phyloP scores from a whole-genome alignment of 2,329 filamentous ascomycete species.

The Aspergillus proliferans region DNA sequence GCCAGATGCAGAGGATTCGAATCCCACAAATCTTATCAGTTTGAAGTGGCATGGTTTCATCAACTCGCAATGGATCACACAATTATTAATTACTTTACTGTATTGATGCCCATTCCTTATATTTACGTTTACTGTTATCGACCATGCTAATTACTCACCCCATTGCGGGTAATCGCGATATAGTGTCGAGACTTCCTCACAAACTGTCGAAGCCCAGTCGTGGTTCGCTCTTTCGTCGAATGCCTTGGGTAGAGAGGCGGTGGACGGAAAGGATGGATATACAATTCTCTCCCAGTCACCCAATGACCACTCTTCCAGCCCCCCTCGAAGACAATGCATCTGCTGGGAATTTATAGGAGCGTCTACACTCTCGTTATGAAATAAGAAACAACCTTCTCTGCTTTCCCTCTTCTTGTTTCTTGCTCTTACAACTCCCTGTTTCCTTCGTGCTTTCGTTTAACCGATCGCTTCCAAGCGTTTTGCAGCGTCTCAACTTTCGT shows the following conservation, averaged over 20 bases:
- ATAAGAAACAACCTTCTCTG: not conserved
- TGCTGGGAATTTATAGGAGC: conserved; percentile 38
- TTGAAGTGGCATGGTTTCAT: conserved; percentile 41
- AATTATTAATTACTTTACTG: conserved; percentile 30
- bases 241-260: conserved; percentile 28
- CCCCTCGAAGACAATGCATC: not conserved
- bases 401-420: not conserved
- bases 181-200: conserved; percentile 14
- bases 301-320: not conserved
- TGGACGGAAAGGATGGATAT: conserved; percentile 37
- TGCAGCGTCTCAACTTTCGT: no score
- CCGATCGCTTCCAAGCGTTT: no score
- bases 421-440: not conserved
- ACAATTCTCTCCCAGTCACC: conserved; percentile 21
- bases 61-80: conserved; percentile 33
- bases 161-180: not conserved
- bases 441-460: not conserved
- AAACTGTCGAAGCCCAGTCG: conserved; percentile 2
- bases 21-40: conserved; percentile 24
- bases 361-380: conserved; percentile 13
- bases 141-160: conserved; percentile 7
- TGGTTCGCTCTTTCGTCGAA: conserved; percentile 33
- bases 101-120: conserved; percentile 17
- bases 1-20: conserved; percentile 23
- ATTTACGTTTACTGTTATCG: not conserved